Evolutionary conservation across 257 asterid genomes (phyloP).

Genomic region (Nicotiana benthamiana): DNA sequence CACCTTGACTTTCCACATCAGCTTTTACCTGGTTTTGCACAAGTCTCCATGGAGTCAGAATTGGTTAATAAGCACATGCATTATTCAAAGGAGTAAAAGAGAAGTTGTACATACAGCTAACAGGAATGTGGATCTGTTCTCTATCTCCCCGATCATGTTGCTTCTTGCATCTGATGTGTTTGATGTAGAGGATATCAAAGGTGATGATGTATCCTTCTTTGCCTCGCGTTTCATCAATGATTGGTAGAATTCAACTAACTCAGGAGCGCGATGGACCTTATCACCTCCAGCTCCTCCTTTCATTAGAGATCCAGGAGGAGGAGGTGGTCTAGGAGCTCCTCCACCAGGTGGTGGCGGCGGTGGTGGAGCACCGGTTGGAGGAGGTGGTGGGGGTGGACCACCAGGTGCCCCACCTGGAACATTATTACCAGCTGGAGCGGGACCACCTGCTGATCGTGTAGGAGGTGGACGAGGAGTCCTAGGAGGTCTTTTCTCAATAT

Average conservation of each 20-base stretch:
- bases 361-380: slow-evolving; percentile 68
- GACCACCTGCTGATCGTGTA: slow-evolving; percentile 41
- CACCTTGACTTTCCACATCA: slow-evolving; percentile 97
- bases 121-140: slow-evolving; percentile 78
- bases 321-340: slow-evolving; percentile 90
- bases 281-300: slow-evolving; percentile 60
- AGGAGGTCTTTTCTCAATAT: slow-evolving; percentile 76
- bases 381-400: slow-evolving; percentile 72
- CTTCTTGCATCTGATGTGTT: slow-evolving; percentile 72
- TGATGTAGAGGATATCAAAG: slow-evolving; percentile 54
- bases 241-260: slow-evolving; percentile 93
- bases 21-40: slow-evolving; percentile 76
- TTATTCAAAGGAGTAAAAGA: not conserved
- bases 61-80: slow-evolving; percentile 1
- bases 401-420: slow-evolving; percentile 33
- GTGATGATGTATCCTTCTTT: slow-evolving; percentile 61
- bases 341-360: slow-evolving; percentile 82
- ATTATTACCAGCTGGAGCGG: slow-evolving; percentile 23
- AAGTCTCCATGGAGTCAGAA: slow-evolving; percentile 11
- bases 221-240: slow-evolving; percentile 87
- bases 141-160: slow-evolving; percentile 98
- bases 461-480: slow-evolving; percentile 91
- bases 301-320: slow-evolving; percentile 67
- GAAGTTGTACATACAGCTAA: slow-evolving; percentile 60
- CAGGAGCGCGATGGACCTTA: slow-evolving; percentile 96